These are phyloP conservation scores for Isoetes engelmannii DNA, from an alignment of 83 land plant species.

Conservation along the genomic window DNA sequence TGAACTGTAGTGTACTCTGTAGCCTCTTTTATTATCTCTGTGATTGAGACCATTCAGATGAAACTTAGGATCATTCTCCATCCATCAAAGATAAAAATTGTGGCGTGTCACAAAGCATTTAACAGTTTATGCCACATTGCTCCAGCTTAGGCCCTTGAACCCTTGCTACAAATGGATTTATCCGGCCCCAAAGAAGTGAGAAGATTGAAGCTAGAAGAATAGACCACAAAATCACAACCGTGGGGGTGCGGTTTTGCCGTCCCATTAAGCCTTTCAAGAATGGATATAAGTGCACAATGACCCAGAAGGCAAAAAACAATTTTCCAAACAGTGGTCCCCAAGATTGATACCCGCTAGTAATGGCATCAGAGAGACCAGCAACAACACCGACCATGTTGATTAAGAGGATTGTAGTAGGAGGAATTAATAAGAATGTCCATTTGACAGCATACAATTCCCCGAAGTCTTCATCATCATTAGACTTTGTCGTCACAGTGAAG, in stretches of 20 bases:
- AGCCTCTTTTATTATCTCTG: too few species aligned
- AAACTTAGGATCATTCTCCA: too few species aligned
- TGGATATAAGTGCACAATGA: slow-evolving; percentile 26
- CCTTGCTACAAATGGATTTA: slow-evolving; percentile 25
- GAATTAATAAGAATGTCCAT: slow-evolving; percentile 23
- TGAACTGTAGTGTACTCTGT: too few species aligned
- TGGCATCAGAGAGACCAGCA: slow-evolving; percentile 13
- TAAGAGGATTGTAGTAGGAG: slow-evolving; percentile 23
- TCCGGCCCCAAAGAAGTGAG: slow-evolving; percentile 28
- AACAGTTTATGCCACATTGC: slow-evolving; percentile 68
- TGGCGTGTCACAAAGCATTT: not conserved
- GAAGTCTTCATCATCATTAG: slow-evolving; percentile 26
- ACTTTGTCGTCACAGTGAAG: slow-evolving; percentile 28
- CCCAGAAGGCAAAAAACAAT: slow-evolving; percentile 20
- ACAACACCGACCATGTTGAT: slow-evolving; percentile 13
- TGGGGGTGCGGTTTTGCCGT: slow-evolving; percentile 33
- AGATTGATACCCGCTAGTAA: slow-evolving; percentile 22
- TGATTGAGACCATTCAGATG: too few species aligned
- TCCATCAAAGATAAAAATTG: not conserved
- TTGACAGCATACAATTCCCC: slow-evolving; percentile 28
- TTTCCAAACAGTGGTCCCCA: slow-evolving; percentile 35
- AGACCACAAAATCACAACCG: slow-evolving; percentile 33
- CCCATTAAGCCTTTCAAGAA: slow-evolving; percentile 35
- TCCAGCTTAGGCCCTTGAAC: slow-evolving; percentile 19
- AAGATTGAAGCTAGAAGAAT: slow-evolving; percentile 34